Conservation (phyloP, 2,329 filamentous ascomycete genomes). For the Alternaria novae-zelandiae region DNA sequence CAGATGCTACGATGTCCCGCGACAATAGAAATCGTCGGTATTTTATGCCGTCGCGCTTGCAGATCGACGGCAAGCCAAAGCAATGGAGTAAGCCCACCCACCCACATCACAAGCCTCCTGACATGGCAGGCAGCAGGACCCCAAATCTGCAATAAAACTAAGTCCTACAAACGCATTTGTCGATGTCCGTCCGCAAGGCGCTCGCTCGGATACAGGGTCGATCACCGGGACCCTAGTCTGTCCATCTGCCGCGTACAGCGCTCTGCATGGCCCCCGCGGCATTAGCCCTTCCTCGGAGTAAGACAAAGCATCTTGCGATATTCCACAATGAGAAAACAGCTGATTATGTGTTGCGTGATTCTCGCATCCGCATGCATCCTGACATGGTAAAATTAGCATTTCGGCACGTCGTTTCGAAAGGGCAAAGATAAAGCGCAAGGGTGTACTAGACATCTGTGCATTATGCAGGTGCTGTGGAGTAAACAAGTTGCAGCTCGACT, state of each 20-base stretch:
- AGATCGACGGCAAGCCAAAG: neutral
- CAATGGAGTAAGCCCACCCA: neutral
- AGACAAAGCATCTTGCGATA: neutral
- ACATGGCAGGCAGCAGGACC: conserved; percentile 4
- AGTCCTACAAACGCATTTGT: neutral
- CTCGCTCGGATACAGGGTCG: neutral
- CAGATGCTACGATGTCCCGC: neutral
- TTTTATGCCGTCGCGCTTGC: neutral
- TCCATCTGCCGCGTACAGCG: neutral
- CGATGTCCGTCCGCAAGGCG: neutral
- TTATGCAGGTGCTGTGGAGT: conserved; percentile 4
- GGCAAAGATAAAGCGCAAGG: neutral
- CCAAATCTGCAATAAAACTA: neutral
- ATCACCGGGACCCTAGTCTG: neutral
- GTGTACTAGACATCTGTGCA: neutral
- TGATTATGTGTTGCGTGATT: neutral
- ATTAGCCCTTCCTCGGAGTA: neutral
- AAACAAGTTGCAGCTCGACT: neutral
- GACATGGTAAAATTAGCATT: neutral
- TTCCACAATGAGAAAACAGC: neutral
- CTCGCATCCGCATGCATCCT: conserved; percentile 1
- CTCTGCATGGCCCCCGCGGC: neutral
- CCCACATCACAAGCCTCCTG: neutral
- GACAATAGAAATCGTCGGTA: neutral
- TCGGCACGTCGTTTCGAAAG: conserved; percentile 2